Conservation (phyloP, 2,329 filamentous ascomycete species). For the Cladosporium sp. region DNA sequence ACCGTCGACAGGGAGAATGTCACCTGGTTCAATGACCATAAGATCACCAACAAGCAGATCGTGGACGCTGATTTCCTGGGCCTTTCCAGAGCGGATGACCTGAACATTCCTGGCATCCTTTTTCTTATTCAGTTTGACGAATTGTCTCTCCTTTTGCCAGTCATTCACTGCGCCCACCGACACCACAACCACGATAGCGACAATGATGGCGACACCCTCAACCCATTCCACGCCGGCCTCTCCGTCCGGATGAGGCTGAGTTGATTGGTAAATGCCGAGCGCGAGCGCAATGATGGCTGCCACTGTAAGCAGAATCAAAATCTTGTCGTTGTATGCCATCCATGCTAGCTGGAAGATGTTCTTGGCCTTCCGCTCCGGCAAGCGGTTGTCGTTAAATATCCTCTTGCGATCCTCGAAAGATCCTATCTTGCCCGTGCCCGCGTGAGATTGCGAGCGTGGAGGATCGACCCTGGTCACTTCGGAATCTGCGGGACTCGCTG, state of each 20-base stretch:
- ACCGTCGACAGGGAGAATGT: conserved; percentile 69
- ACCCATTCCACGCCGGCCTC: conserved; percentile 70
- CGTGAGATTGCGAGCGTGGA: conserved; percentile 8
- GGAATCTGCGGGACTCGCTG: conserved; percentile 23
- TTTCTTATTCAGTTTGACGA: conserved; percentile 74
- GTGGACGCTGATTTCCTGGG: conserved; percentile 64
- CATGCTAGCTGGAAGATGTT: conserved; percentile 68
- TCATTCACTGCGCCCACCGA: conserved; percentile 74
- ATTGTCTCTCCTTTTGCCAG: conserved; percentile 77
- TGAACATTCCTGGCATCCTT: conserved; percentile 73
- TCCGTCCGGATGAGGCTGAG: conserved; percentile 48
- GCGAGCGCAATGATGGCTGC: conserved; percentile 71
- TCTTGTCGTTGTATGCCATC: conserved; percentile 80
- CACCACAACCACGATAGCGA: conserved; percentile 72
- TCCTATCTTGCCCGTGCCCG: conserved; percentile 27
- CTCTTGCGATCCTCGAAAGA: conserved; percentile 62
- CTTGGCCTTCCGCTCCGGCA: conserved; percentile 68
- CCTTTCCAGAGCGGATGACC: conserved; percentile 69
- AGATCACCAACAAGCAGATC: conserved; percentile 72
- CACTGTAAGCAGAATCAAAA: conserved; percentile 66
- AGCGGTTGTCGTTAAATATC: conserved; percentile 64
- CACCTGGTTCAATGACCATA: conserved; percentile 67
- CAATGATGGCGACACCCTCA: conserved; percentile 74
- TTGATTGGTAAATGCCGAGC: conserved; percentile 65
- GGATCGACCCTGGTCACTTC: conserved; percentile 24